These are phyloP conservation scores for Phytophthora nicotianae DNA, from an alignment of 352 stramenopile genomes.

Conservation along the genomic window DNA sequence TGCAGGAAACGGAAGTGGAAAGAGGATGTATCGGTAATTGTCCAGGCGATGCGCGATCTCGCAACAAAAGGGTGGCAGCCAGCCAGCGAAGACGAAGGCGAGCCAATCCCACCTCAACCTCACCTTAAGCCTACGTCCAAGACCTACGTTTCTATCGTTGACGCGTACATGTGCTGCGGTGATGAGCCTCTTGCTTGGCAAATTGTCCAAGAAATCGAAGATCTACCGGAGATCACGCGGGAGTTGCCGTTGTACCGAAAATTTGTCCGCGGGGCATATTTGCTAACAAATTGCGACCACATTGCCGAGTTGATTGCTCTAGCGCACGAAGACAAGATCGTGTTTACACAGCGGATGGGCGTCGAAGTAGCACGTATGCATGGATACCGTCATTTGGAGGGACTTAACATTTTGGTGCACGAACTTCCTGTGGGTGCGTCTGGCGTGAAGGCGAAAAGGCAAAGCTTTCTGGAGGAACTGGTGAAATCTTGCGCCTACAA, in stretches of 20 bases:
- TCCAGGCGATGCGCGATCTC: constrained; percentile 59
- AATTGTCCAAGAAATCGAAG: constrained; percentile 52
- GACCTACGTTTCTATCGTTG: constrained; percentile 74
- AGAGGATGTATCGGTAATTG: constrained; percentile 63
- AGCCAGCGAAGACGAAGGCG: constrained; percentile 4
- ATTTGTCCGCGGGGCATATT: constrained; percentile 70
- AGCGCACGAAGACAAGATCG: constrained; percentile 52
- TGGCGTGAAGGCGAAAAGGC: constrained; percentile 35
- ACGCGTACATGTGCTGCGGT: constrained; percentile 74
- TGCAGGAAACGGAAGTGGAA: constrained; percentile 87
- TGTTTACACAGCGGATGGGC: constrained; percentile 69
- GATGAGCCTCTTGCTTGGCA: constrained; percentile 67
- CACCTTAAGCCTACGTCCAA: constrained; percentile 66
- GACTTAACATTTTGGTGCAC: constrained; percentile 53
- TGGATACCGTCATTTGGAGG: constrained; percentile 53
- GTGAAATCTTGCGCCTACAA: constrained; percentile 77
- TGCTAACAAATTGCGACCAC: constrained; percentile 66
- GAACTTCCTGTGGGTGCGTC: constrained; percentile 36
- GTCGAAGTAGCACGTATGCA: constrained; percentile 72
- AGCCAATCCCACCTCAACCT: constrained; percentile 47
- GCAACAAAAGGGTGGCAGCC: constrained; percentile 49
- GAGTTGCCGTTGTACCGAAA: constrained; percentile 70
- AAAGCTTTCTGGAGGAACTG: constrained; percentile 66
- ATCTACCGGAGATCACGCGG: constrained; percentile 42
- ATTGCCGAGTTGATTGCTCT: constrained; percentile 57